A percentile compares a stretch with the other conserved stretches of the same genome.
Conservation (phyloP, 352 stramenopile genomes). For the Phytophthora macrochlamydospora region DNA sequence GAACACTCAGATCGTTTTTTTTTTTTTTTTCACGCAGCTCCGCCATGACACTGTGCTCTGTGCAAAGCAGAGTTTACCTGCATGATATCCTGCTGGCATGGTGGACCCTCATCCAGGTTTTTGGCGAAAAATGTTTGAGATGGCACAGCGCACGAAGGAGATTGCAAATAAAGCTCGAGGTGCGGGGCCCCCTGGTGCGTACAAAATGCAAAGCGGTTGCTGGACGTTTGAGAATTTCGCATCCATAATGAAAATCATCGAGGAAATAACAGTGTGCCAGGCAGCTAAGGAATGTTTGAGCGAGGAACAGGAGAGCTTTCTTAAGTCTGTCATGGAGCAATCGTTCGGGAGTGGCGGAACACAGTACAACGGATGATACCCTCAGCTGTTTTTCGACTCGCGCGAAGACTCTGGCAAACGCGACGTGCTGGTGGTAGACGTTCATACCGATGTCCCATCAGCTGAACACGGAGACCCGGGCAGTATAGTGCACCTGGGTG, state of each 20-base stretch:
- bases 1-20: constrained; percentile 36
- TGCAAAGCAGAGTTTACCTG: constrained; percentile 28
- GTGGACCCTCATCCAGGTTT: constrained; percentile 33
- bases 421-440: constrained; percentile 14
- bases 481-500: constrained; percentile 8
- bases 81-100: constrained; percentile 30
- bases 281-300: neutral
- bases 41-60: constrained; percentile 36
- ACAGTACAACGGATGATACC: constrained; percentile 22
- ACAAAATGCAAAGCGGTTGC: neutral
- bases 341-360: constrained; percentile 5
- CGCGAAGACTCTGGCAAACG: constrained; percentile 20
- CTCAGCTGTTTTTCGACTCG: constrained; percentile 12
- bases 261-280: constrained; percentile 6
- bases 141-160: constrained; percentile 5
- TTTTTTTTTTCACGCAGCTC: constrained; percentile 27
- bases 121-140: constrained; percentile 11
- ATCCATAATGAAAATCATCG: constrained; percentile 14
- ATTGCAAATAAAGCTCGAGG: neutral
- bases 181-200: neutral
- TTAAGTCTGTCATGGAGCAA: constrained; percentile 35
- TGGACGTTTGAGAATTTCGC: constrained; percentile 12
- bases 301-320: constrained; percentile 17
- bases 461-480: constrained; percentile 3
- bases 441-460: constrained; percentile 12